Evolutionary conservation across 345 rosid species (phyloP), one percentile per base, ranked within the genome.

Genomic region (Tarenaya hassleriana): DNA sequence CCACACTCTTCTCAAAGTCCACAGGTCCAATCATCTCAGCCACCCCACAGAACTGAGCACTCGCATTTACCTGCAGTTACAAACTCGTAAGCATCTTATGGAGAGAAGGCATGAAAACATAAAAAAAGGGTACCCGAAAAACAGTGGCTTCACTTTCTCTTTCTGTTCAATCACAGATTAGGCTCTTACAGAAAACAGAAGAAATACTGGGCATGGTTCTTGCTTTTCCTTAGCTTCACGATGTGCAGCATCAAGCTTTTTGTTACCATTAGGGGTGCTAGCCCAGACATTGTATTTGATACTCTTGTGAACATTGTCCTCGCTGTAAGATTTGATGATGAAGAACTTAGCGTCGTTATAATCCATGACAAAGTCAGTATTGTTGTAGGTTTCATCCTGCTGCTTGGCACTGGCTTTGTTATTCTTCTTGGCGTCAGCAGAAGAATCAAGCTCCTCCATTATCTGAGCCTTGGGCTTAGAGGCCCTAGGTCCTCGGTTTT

Each of bases 401-500:
- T n/a, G n/a, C n/a, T n/a, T n/a, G n/a, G n/a, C n/a, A n/a, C n/a
- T n/a, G n/a, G n/a, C n/a, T 63, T 76, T 78, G 48, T 55, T 74
- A 35, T 49, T 53, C 60, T 76, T 78, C 56, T 55, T 71, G 44
- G 62, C 47, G 33, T 76, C 81, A 46, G 60, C 51, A 40, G 78
- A 52, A 67, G 88, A 67, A 64, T 62, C 71, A 55, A 62, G 81
- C 15, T 82, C 94, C 13, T 69, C 67, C 41, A 66, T 60, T 43
- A 63, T 61, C 69, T 73, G 88, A 64, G 41, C 70, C 77, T 81
- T 87, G 40, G 84, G 75, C 73, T 87, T 87, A 53, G 72, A 75
- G 54, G 94, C 96, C 58, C 96, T 77, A 37, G 96, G 96, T 64
- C 96, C 96, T 34, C 89, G 69, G 75, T 87, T 87, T 77, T 81